Base-by-base conservation (phyloP, 2,329 filamentous ascomycete species). In the Penicillium freii region DNA sequence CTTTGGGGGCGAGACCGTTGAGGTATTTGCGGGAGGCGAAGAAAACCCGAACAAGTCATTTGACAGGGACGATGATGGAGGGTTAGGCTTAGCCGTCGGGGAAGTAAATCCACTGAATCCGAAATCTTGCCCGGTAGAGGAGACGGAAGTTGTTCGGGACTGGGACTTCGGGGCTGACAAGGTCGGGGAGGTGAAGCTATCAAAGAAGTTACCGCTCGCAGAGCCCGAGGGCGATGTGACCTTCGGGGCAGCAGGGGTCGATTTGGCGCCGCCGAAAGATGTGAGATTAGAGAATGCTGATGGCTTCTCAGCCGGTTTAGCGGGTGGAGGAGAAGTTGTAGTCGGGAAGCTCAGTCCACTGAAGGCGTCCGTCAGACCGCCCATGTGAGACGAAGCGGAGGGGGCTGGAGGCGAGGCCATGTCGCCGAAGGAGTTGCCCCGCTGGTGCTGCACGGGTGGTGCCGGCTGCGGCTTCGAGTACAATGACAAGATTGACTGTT, bases 401-500 rank as follows among this genome's bases (percentile, higher is more conserved):
- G 64, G 71, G 48, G 61, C 66, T 54, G 75, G 62, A 17, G 77
- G 74, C 23, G 87, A 84, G 3, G 88, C 85, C 79, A 91, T 82
- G 51, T 84, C 84, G 19, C 88, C 86, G 67, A 92, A 90, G 0
- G 87, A 87, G 29, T 82, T 80, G 39, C 82, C 82, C 13, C 83
- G 81, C 36, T 80, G 79, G 71, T 89, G 87, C 31, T 80, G 77
- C 23, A 44, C 29, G 11, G 60, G 58, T 23, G 78, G 71, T 54
- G 77, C 78, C 54, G 85, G 80, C 66, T 90, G 88, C n/a, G 90
- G 86, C 70, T 91, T 89, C 1, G 92, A 91, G 72, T 99, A 99
- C 17, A 99, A 83, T 8, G 94, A 99, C 48, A 99, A 78, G 59
- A 99, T 99, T 2, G 93, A 97, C 75, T 97, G 93, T 77, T 99